phyloP scores from a whole-genome alignment of 2,329 filamentous ascomycete species.

The Lachnellula subtilissima region DNA sequence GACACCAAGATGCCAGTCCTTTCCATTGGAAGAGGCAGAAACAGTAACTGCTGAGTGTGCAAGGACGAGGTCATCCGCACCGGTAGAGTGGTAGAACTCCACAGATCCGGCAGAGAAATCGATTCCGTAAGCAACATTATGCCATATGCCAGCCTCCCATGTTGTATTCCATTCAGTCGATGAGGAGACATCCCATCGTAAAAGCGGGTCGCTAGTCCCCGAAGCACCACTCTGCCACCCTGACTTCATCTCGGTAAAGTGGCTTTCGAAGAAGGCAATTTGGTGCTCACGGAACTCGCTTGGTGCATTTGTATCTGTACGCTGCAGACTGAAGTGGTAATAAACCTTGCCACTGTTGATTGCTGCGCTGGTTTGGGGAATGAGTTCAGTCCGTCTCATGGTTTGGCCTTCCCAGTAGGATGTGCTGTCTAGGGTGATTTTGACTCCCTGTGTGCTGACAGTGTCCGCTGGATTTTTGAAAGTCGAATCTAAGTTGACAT shows the following conservation, averaged over 20 bases:
- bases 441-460: conserved; percentile 56
- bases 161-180: conserved; percentile 56
- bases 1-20: conserved; percentile 67
- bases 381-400: conserved; percentile 68
- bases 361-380: conserved; percentile 61
- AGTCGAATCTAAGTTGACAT: conserved; percentile 41
- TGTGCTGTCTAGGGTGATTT: conserved; percentile 57
- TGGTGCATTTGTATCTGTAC: conserved; percentile 54
- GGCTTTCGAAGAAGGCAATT: conserved; percentile 56
- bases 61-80: conserved; percentile 49
- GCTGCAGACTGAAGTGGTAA: conserved; percentile 68
- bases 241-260: conserved; percentile 71
- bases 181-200: conserved; percentile 60
- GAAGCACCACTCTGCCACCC: conserved; percentile 54
- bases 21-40: conserved; percentile 57
- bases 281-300: conserved; percentile 61
- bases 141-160: conserved; percentile 60
- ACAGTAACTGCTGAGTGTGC: conserved; percentile 54
- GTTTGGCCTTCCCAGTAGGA: conserved; percentile 65
- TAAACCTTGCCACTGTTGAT: conserved; percentile 63
- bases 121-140: conserved; percentile 69
- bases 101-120: conserved; percentile 59
- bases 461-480: conserved; percentile 49
- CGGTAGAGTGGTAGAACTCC: conserved; percentile 64
- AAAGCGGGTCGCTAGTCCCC: conserved; percentile 43